phyloP scores from a whole-genome alignment of 1,139 yeast species.

The Yamadazyma trypodendri region DNA sequence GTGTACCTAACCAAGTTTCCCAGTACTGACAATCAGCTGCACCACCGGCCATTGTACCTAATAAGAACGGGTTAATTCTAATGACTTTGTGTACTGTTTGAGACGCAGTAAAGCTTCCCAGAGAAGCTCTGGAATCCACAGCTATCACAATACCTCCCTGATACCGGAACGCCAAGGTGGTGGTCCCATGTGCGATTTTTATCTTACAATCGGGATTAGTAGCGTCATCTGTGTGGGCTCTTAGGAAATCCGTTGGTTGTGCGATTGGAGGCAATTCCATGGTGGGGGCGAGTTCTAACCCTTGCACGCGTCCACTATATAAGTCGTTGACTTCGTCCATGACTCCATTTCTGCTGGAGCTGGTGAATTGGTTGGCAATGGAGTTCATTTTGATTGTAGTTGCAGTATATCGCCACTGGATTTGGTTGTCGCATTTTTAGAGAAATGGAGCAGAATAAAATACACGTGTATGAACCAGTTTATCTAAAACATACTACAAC shows the following conservation, averaged over 20 bases:
- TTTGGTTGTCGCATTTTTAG: constrained; percentile 6
- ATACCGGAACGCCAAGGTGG: constrained; percentile 94
- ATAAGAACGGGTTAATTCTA: constrained; percentile 88
- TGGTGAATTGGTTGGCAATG: constrained; percentile 40
- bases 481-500: no score
- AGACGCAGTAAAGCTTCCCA: constrained; percentile 97
- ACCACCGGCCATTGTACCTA: constrained; percentile 99
- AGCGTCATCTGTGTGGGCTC: constrained; percentile 98
- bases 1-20: constrained; percentile 99
- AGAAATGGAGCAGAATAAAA: no score
- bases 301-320: constrained; percentile 3
- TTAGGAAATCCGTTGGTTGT: constrained; percentile 87
- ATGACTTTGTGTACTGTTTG: constrained; percentile 97
- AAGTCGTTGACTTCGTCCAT: constrained; percentile 31
- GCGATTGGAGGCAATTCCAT: constrained; percentile 80
- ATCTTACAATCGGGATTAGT: constrained; percentile 90
- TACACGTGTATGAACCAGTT: no score
- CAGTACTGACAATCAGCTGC: constrained; percentile 99
- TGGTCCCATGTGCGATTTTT: constrained; percentile 97
- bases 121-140: constrained; percentile 98
- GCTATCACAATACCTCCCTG: constrained; percentile 96
- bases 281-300: constrained; percentile 55
- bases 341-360: constrained; percentile 28
- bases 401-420: constrained; percentile 3
- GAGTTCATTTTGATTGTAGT: constrained; percentile 32